phyloP scores from a whole-genome alignment of 2,329 filamentous ascomycete genomes.

The Chaetomiaceae sp. region DNA sequence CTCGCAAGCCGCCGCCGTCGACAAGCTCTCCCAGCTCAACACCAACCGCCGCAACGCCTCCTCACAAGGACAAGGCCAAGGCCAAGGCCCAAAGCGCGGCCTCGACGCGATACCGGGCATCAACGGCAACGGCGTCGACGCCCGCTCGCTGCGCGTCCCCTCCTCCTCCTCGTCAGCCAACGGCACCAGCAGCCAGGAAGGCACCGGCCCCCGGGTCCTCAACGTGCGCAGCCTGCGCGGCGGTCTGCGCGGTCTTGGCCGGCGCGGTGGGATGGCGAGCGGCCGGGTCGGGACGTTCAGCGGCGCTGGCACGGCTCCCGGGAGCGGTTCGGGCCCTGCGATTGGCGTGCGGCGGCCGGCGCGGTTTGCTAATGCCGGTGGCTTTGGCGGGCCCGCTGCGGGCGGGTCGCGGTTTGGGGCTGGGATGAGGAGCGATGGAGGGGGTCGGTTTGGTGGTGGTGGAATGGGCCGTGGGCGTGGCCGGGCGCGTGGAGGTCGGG shows the following conservation, averaged over 20 bases:
- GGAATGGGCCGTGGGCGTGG: not conserved
- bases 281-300: not conserved
- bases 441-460: not conserved
- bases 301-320: too few relatives aligned
- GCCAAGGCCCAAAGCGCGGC: too few relatives aligned
- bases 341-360: not conserved
- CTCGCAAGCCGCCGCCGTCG: constrained; percentile 22
- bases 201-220: constrained; percentile 23
- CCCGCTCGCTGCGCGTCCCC: constrained; percentile 13
- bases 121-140: constrained; percentile 10
- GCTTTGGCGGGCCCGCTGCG: not conserved
- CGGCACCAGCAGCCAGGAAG: too few relatives aligned
- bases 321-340: not conserved
- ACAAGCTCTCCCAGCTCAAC: constrained; percentile 22
- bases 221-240: constrained; percentile 28
- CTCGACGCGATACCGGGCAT: not conserved
- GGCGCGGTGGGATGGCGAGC: not conserved
- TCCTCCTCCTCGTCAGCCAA: too few relatives aligned
- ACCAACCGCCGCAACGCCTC: not conserved
- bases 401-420: not conserved
- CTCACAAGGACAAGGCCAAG: too few relatives aligned
- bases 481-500: not conserved
- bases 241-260: not conserved
- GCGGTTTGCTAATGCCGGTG: too few relatives aligned
- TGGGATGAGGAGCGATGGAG: not conserved